Evolutionary conservation across 2,329 filamentous ascomycete species (phyloP), one percentile per base, ranked within the genome.

Genomic region (Volutella citrinella): DNA sequence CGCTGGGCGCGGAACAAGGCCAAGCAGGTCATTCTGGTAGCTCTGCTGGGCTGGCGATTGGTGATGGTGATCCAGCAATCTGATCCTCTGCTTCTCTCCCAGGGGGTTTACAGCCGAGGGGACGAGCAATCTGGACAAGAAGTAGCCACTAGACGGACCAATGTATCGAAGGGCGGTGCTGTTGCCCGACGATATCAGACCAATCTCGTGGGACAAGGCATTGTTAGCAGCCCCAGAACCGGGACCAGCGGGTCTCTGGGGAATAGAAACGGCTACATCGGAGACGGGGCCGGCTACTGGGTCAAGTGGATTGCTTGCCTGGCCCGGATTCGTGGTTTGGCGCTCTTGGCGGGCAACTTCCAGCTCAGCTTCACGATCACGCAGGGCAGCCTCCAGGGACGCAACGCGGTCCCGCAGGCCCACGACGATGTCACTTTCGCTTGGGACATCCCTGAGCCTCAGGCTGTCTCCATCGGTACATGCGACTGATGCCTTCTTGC

Each of bases 81-180:
- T 26, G 6, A 43, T 22, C 3, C 30, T 34, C 2, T 45, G 43
- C 13, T 44, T 55, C 31, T 41, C n/a, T n/a, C n/a, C n/a, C n/a
- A n/a, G n/a, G n/a, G n/a, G 41, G 10, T 42, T 56, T 34, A 59
- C 54, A 6, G 60, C 53, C 7, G 57, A 63, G 15, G 63, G 57
- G 10, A 76, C 60, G 44, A 76, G 63, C 4, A 74, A 56, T 2
- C 69, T 66, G 3, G 71, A 70, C 10, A 76, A 61, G 25, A 74
- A 73, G 36, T 72, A 74, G 2, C 73, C 74, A 22, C 72, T 76
- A 0, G 74, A 77, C 4, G 74, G 73, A 0, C 74, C 74, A 11
- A 77, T 69, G 29, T 77, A 77, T 36, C 69, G 61, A 4, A 66
- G 67, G 14, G 72, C 69, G 26, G 63, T 59, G 16, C 65, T 69